A percentile compares a stretch with the other conserved stretches of the same genome.
These are phyloP conservation scores for Oleoguttula mirabilis DNA, from an alignment of 495 filamentous ascomycete species.

Conservation along the genomic window DNA sequence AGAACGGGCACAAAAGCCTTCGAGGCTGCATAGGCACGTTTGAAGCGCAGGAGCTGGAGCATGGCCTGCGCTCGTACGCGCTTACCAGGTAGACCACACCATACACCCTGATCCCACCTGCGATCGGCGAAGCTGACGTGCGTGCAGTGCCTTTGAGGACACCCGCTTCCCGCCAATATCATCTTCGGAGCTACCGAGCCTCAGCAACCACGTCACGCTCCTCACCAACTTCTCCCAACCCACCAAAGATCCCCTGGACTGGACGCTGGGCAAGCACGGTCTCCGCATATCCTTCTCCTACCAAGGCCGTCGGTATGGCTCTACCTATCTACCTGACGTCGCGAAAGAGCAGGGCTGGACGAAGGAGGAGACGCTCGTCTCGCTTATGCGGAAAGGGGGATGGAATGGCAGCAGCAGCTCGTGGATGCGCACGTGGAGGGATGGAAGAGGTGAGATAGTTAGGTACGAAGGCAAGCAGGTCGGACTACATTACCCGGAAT, in stretches of 20 bases:
- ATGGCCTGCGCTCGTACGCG: constrained; percentile 68
- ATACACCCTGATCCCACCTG: neutral
- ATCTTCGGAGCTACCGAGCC: constrained; percentile 49
- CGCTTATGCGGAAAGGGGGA: constrained; percentile 87
- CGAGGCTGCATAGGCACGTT: constrained; percentile 97
- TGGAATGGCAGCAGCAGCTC: constrained; percentile 56
- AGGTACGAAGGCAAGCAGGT: constrained; percentile 72
- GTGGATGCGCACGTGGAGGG: constrained; percentile 54
- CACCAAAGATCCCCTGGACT: constrained; percentile 59
- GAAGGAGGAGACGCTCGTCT: constrained; percentile 81
- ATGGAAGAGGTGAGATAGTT: constrained; percentile 53
- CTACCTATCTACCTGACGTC: constrained; percentile 90
- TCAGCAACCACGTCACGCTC: constrained; percentile 34
- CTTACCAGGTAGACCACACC: constrained; percentile 51
- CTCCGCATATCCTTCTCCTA: constrained; percentile 41
- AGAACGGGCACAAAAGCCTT: constrained; percentile 50
- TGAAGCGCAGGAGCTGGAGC: constrained; percentile 58
- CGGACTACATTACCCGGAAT: constrained; percentile 56
- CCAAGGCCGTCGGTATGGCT: constrained; percentile 33
- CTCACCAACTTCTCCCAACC: constrained; percentile 33
- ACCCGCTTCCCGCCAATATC: constrained; percentile 69
- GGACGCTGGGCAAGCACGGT: constrained; percentile 76
- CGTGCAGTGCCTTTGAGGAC: constrained; percentile 65
- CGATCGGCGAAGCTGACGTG: neutral
- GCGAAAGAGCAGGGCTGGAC: constrained; percentile 88